phyloP scores from a whole-genome alignment of 2,329 filamentous ascomycete genomes.

The Grosmannia penicillata region DNA sequence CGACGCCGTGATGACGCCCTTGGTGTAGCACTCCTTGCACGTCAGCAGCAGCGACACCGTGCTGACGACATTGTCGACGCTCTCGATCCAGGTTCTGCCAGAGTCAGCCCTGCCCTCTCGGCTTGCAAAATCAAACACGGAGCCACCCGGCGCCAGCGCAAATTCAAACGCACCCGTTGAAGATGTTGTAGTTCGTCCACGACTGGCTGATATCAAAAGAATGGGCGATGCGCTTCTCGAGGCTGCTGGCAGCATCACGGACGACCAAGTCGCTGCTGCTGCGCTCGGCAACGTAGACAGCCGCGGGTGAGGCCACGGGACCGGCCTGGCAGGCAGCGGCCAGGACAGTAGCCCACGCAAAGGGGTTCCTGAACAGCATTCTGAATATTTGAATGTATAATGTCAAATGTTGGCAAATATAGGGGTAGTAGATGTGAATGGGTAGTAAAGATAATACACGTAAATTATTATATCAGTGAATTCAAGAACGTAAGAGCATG shows the following conservation, averaged over 20 bases:
- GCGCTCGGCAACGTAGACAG: neutral
- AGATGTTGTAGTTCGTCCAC: neutral
- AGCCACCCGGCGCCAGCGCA: too few species aligned
- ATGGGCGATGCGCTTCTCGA: neutral
- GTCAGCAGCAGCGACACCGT: conserved; percentile 17
- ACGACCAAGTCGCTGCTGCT: neutral
- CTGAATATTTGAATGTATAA: too few species aligned
- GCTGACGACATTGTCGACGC: conserved; percentile 4
- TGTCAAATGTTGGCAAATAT: too few species aligned
- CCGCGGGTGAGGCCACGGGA: neutral
- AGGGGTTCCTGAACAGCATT: neutral
- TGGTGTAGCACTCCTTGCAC: conserved; percentile 34
- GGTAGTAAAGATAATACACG: too few species aligned
- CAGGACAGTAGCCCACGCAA: neutral
- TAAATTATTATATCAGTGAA: too few species aligned
- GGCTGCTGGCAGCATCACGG: neutral
- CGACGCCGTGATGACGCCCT: conserved; percentile 30
- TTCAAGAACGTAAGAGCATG: too few species aligned
- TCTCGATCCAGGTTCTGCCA: conserved; percentile 6
- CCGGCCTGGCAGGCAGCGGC: neutral
- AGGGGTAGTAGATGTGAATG: too few species aligned
- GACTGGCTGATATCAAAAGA: neutral
- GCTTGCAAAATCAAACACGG: neutral
- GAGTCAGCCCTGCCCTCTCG: neutral
- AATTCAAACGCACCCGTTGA: conserved; percentile 1